phyloP scores from a whole-genome alignment of 208 protist genomes.

The Leishmania martiniquensis region DNA sequence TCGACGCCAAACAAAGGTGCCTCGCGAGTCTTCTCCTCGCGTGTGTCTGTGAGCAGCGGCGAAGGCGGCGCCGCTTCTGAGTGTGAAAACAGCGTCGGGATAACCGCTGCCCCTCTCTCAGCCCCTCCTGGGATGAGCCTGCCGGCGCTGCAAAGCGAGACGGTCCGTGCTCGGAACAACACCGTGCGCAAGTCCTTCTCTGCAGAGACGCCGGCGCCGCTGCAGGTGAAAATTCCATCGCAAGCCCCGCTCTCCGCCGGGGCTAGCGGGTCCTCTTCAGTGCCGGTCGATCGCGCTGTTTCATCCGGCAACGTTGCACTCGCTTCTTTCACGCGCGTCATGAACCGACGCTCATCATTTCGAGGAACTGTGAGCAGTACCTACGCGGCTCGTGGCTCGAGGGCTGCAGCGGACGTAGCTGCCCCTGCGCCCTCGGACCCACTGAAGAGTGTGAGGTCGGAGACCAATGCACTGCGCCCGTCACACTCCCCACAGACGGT shows the following conservation, averaged over 20 bases:
- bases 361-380: background rate
- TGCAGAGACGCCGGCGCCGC: background rate
- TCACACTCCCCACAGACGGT: background rate
- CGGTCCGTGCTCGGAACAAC: background rate
- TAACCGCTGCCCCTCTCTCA: background rate
- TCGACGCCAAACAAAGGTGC: background rate
- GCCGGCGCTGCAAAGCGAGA: background rate
- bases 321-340: background rate
- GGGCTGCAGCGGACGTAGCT: background rate
- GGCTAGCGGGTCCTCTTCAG: background rate
- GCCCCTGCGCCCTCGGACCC: background rate
- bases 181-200: background rate
- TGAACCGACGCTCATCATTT: background rate
- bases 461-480: background rate
- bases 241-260: background rate
- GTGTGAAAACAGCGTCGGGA: background rate
- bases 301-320: background rate
- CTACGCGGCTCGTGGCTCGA: background rate
- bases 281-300: background rate
- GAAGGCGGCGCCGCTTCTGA: background rate
- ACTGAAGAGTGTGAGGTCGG: background rate
- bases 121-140: conserved; percentile 6
- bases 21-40: background rate
- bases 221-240: background rate
- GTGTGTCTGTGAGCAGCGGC: conserved; percentile 5